These are phyloP conservation scores for Colletotrichum lentis DNA, from an alignment of 2,329 filamentous ascomycete genomes.

Conservation along the genomic window DNA sequence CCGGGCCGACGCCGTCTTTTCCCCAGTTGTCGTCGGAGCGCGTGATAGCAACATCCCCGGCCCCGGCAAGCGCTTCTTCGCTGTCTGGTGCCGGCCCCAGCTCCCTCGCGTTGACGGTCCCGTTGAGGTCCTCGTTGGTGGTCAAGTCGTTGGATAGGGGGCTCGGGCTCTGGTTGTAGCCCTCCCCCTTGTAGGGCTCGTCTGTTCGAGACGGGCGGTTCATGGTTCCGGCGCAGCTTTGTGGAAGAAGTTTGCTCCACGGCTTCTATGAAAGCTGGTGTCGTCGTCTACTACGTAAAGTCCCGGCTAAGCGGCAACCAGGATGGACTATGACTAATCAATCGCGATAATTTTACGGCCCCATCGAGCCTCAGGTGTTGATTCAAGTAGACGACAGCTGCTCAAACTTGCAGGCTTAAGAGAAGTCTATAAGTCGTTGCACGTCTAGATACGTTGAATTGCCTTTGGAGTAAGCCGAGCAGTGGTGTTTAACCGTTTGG, in stretches of 20 bases:
- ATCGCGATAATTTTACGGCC: background rate
- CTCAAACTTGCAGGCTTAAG: background rate
- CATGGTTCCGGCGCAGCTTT: slow-evolving; percentile 15
- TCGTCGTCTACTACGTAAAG: background rate
- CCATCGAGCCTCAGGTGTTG: background rate
- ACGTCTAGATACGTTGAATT: no score
- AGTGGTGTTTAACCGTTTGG: background rate
- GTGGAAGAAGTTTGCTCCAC: background rate
- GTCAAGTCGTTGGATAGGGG: slow-evolving; percentile 57
- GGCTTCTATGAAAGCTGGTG: background rate
- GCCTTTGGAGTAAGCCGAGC: no score
- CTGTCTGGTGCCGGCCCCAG: slow-evolving; percentile 4
- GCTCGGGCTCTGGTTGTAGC: slow-evolving; percentile 59
- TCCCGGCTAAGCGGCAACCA: slow-evolving; percentile 10
- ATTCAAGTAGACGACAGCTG: background rate
- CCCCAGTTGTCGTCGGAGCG: background rate
- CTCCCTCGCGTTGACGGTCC: slow-evolving; percentile 49
- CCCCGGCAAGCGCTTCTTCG: background rate
- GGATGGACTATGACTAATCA: slow-evolving; percentile 13
- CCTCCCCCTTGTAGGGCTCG: slow-evolving; percentile 41
- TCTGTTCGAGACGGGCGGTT: slow-evolving; percentile 39
- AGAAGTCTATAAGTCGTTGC: no score
- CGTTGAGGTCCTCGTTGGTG: slow-evolving; percentile 57
- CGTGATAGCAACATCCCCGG: slow-evolving; percentile 14
- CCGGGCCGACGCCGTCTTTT: background rate